Base-by-base conservation (phyloP, 2,329 filamentous ascomycete species). In the Penicillium capsulatum region DNA sequence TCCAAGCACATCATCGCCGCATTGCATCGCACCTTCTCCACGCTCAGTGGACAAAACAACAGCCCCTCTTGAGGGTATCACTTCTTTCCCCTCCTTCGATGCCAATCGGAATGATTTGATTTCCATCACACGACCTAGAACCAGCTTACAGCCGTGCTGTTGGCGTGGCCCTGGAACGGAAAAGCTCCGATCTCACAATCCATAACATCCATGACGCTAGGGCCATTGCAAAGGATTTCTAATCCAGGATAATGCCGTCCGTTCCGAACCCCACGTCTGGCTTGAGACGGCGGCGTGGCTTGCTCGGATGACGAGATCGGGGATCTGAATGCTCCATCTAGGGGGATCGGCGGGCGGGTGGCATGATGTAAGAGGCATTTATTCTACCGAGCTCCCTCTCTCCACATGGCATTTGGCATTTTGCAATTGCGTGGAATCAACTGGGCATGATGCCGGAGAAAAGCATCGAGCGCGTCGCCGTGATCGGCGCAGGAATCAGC, bases 401-500 rank as follows among this genome's bases (percentile, higher is more conserved):
- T n/a, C n/a, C n/a, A n/a, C n/a, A n/a, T n/a, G n/a, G n/a, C n/a
- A n/a, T n/a, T n/a, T n/a, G n/a, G n/a, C n/a, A n/a, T n/a, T n/a
- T n/a, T n/a, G n/a, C n/a, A n/a, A n/a, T n/a, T n/a, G n/a, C n/a
- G n/a, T n/a, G n/a, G n/a, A n/a, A n/a, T n/a, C n/a, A n/a, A n/a
- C n/a, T n/a, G n/a, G n/a, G n/a, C n/a, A n/a, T 19, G 34, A 62
- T 61, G 57, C 39, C 42, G 13, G 50, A 50, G 13, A 31, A 24
- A 1, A 16, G 44, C 3, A 45, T 54, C 17, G 47, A 47, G 4
- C 44, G 44, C 15, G 67, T 73, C 3, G 73, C 69, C 7, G 64
- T 76, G 1, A 70, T 76, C 30, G 73, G 73, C 16, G 72, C 73
- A n/a, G 72, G 73, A 3, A 69, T 76, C 22, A 73, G 69, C 42